Conservation (phyloP, 768 basidiomycete species). For the Pleurotus giganteus region DNA sequence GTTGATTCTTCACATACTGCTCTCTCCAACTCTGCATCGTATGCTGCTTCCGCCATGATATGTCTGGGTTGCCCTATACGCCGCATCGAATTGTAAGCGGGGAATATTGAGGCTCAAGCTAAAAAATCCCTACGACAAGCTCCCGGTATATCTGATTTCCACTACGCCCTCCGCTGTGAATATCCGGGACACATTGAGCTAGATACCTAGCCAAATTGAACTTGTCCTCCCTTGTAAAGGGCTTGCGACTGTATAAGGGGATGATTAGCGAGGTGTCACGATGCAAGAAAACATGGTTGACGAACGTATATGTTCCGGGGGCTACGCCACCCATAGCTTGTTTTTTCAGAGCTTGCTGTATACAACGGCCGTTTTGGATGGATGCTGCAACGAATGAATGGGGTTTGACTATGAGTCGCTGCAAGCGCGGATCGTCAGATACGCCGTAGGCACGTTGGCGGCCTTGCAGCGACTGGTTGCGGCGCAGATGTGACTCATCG, state of each 20-base stretch:
- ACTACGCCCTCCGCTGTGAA: conserved; percentile 34
- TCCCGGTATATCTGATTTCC: conserved; percentile 32
- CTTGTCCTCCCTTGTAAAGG: conserved; percentile 39
- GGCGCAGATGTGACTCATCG: conserved; percentile 13
- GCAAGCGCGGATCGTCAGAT: conserved; percentile 7
- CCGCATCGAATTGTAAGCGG: conserved; percentile 14
- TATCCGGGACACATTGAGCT: conserved; percentile 33
- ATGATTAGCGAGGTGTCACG: not conserved
- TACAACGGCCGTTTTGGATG: conserved; percentile 12
- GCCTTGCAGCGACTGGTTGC: not conserved
- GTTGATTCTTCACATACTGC: conserved; percentile 39
- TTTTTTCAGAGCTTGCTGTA: conserved; percentile 5
- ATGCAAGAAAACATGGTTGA: too few species aligned
- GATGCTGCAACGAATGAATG: conserved; percentile 17
- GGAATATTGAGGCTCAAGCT: not conserved
- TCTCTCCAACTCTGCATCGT: conserved; percentile 46
- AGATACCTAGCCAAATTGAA: conserved; percentile 33
- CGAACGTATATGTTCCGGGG: not conserved
- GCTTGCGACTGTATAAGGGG: conserved; percentile 16
- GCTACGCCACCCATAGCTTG: conserved; percentile 19
- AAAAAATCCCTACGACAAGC: conserved; percentile 20
- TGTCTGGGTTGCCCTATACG: conserved; percentile 17
- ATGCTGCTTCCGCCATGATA: conserved; percentile 42
- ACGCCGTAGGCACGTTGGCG: conserved; percentile 20
- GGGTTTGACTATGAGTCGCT: conserved; percentile 18